Percentiles rank a stretch among this genome's conserved stretches.
Evolutionary conservation across 352 stramenopile genomes (phyloP).

Genomic region (Phytophthora agathidicida): DNA sequence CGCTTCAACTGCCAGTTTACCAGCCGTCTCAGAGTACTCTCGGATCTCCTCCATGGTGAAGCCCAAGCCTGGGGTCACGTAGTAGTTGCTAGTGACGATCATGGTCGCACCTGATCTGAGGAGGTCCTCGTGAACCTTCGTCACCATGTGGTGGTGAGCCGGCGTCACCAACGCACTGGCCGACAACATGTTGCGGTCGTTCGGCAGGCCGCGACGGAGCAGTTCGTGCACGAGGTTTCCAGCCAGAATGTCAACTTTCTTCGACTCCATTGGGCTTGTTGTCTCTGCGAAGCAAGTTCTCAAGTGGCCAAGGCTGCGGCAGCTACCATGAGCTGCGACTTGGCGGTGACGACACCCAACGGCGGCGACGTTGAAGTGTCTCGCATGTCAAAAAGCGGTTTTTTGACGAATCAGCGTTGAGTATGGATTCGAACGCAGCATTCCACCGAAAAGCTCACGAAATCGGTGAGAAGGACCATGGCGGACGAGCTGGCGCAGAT

Average conservation of each 20-base stretch:
- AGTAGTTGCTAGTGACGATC: slow-evolving; percentile 91
- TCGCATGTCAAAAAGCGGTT: neutral
- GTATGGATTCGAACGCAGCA: no score
- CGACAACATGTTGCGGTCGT: slow-evolving; percentile 92
- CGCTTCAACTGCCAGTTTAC: slow-evolving; percentile 66
- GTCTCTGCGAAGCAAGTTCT: slow-evolving; percentile 13
- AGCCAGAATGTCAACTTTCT: slow-evolving; percentile 67
- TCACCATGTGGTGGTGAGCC: slow-evolving; percentile 71
- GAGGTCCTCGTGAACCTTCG: slow-evolving; percentile 76
- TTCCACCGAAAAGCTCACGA: no score
- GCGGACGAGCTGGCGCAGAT: slow-evolving; percentile 30
- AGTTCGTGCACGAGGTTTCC: slow-evolving; percentile 91
- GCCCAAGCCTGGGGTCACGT: slow-evolving; percentile 84
- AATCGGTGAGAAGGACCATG: no score
- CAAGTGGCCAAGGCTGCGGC: slow-evolving; percentile 14
- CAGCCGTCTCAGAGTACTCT: slow-evolving; percentile 66
- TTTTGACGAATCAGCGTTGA: slow-evolving; percentile 7
- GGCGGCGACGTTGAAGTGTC: slow-evolving; percentile 29
- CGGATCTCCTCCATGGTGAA: slow-evolving; percentile 83
- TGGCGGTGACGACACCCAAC: slow-evolving; percentile 11
- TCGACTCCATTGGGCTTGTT: slow-evolving; percentile 25
- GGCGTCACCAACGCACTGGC: slow-evolving; percentile 78
- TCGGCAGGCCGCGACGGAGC: slow-evolving; percentile 77
- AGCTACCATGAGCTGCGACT: slow-evolving; percentile 29
- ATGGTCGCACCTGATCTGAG: slow-evolving; percentile 77